Conservation (phyloP, 371 early-diverging fungal species). For the Lichtheimia hyalospora region DNA sequence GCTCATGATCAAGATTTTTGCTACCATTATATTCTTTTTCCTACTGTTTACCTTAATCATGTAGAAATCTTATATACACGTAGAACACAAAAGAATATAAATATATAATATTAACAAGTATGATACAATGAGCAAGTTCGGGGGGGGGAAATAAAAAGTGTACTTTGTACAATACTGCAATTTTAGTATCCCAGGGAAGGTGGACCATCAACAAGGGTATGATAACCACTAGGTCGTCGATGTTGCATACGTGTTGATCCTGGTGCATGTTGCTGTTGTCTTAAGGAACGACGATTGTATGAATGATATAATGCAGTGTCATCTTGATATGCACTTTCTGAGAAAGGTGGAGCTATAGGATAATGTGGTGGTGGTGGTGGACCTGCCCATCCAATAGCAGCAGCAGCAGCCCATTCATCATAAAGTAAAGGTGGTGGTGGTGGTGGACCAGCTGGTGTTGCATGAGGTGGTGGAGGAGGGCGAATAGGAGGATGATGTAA, state of each 20-base stretch:
- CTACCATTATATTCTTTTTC: slow-evolving; percentile 71
- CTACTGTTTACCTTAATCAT: slow-evolving; percentile 44
- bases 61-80: slow-evolving; percentile 17
- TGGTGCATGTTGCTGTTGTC: not conserved
- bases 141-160: too few species aligned
- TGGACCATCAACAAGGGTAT: not conserved
- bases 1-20: slow-evolving; percentile 95
- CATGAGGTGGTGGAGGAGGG: too few species aligned
- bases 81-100: not conserved
- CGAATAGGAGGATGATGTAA: too few species aligned
- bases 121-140: too few species aligned
- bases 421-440: too few species aligned
- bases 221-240: not conserved
- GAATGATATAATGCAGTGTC: not conserved
- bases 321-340: not conserved
- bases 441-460: too few species aligned
- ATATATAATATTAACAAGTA: slow-evolving; percentile 3
- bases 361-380: slow-evolving; percentile 1
- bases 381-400: too few species aligned
- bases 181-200: too few species aligned
- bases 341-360: not conserved
- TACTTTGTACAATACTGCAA: too few species aligned
- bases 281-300: not conserved
- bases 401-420: too few species aligned
- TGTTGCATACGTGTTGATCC: too few species aligned